Base-by-base conservation (phyloP, 192 early-diverging fungal species). In the Linnemannia elongata region DNA sequence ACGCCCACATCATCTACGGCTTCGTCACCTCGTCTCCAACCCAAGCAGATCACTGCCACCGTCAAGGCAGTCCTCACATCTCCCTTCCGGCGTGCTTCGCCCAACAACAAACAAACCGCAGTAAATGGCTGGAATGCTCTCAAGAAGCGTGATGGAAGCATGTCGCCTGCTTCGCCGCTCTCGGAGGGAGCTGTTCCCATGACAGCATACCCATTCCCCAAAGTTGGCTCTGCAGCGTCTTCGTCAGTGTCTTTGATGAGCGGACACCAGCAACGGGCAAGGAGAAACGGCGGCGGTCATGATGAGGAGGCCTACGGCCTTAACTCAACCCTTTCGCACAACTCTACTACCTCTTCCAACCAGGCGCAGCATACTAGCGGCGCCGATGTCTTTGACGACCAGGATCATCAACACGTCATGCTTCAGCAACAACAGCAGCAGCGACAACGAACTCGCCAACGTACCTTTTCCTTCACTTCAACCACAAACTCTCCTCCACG, bases 191-290 rank as follows among this genome's bases (percentile, higher is more conserved):
- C 13, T 52, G n/a, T 35, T 4, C 52, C 69, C 22, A 27, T 71
- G 44, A 35, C 41, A 68, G 76, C 42, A 39, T 81, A 81, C 42
- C 79, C 79, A 33, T 81, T 81, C 47, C 80, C 80, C 38, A 54
- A 35, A 22, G 49, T 68, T 49, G 42, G 42, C 13, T 66, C 60
- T 30, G 30, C 49, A 20, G 5, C 30, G 4, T 38, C 74, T 0
- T 68, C 74, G 7, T 44, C 39, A 12, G n/a, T 42, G 20, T 39
- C 75, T 38, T 68, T 17, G 38, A 6, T 45, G n/a, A 66, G 47
- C 6, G 36, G 70, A 60, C 41, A 71, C 41, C 24, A 36, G 27
- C 52, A 47, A 35, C 47, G 22, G 44, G 41, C 42, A 38, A 49
- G 69, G 68, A 30, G 33, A 30, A 45, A 49, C 24, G 42, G 38